Base-by-base conservation (phyloP, 345 rosid species). In the Microcos paniculata region DNA sequence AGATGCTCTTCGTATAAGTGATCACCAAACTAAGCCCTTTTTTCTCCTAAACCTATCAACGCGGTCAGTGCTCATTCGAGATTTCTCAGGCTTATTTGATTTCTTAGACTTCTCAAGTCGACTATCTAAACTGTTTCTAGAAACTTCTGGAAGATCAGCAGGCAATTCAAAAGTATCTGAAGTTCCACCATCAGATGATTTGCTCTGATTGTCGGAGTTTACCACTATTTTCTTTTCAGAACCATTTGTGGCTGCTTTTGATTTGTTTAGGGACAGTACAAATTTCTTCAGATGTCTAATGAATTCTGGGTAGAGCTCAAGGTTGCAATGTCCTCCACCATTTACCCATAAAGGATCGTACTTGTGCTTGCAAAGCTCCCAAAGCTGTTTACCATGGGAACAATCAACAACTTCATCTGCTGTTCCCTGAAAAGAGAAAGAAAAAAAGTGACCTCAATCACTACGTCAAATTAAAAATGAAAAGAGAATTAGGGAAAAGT, bases 111-210 rank as follows among this genome's bases (percentile, higher is more conserved):
- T 91, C 84, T 90, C 97, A 24, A 96, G 92, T 77, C 96, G 89
- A 75, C 99, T 96, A 73, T 96, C 99, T 81, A 96, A 89, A 71
- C 98, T 93, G 86, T 96, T 96, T 80, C 98, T 90, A 71, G 98
- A 96, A 59, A 91, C 83, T 86, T 93, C 90, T 0, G 94, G 97
- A 76, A 92, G 89, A 74, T 88, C 88, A 11, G 91, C 80, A 26
- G 79, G 90, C 76, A 90, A 76, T 76, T 93, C 92, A 77, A 90
- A 91, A 1, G 96, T 86, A 73, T 93, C 93, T 4, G 90, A 78
- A 75, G 88, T 76, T 42, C 88, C 94, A 62, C 82, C 70, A 35
- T 89, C 96, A 1, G 93, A 38, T 51, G 84, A 53, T 79, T 88
- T 89, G 78, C 76, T 88, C 79, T 79, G 85, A 62, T 52, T 82